These are phyloP conservation scores for Marasmius tenuissimus DNA, from an alignment of 1,284 basidiomycete species.

Conservation along the genomic window DNA sequence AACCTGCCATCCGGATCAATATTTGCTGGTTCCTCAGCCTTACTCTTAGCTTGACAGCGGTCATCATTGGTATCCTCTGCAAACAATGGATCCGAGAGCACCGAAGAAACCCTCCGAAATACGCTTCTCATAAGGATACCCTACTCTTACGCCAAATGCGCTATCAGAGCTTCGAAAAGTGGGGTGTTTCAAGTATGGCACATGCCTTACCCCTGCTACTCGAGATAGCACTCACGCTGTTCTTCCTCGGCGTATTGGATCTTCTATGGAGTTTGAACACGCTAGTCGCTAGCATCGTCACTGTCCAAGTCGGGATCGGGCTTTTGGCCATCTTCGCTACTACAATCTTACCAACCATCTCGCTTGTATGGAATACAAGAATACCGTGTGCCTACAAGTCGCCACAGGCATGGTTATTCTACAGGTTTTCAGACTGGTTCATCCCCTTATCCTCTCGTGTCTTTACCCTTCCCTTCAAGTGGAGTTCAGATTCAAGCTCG, in stretches of 20 bases:
- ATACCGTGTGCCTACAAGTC: constrained; percentile 1
- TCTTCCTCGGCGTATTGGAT: neutral
- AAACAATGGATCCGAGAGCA: constrained; percentile 3
- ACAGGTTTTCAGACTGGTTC: neutral
- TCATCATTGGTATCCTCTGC: neutral
- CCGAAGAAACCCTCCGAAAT: neutral
- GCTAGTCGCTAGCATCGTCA: neutral
- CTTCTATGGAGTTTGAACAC: neutral
- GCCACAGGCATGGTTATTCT: constrained; percentile 1
- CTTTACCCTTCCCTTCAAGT: neutral
- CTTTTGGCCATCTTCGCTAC: neutral
- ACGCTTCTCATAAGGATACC: neutral
- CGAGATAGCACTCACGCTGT: neutral
- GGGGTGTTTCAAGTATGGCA: neutral
- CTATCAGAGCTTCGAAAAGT: neutral
- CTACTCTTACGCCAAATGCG: neutral
- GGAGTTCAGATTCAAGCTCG: neutral
- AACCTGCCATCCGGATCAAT: neutral
- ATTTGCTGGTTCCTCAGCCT: neutral
- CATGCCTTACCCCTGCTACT: neutral
- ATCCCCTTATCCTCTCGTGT: neutral
- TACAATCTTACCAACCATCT: neutral
- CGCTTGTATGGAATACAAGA: neutral
- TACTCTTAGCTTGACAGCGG: neutral
- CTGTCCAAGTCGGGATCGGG: neutral